Base-by-base conservation (phyloP, 2,329 filamentous ascomycete genomes). In the Lachnellula arida region DNA sequence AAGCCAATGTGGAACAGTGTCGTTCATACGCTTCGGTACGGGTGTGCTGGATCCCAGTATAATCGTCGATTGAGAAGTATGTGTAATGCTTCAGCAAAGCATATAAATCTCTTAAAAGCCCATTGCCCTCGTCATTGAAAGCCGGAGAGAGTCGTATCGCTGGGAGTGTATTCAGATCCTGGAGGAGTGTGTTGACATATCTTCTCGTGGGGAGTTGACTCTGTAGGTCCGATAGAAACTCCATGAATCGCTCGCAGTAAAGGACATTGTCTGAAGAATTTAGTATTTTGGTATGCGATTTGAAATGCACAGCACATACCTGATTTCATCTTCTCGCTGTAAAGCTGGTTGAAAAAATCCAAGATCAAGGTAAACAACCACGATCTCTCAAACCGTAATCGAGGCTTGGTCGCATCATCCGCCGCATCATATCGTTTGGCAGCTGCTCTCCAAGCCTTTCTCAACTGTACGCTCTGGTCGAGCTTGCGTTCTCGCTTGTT, bases 191-290 rank as follows among this genome's bases (percentile, higher is more conserved):
- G 71, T 97, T 97, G 69, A 96, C 89, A 70, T 97, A 97, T 71
- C 94, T 85, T 64, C 94, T 81, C 3, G 95, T 99, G 0, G 94
- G 94, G 48, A 97, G 77, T 71, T 99, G 94, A 67, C 93, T 97
- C 70, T 95, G 85, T 19, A 99, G 75, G 69, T 99, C 94, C 8
- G 88, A 87, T 48, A 99, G 77, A 51, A 99, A 87, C 72, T 99
- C 94, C 51, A 94, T 74, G 60, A 97, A 93, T n/a, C 92, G 84
- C 72, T 97, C 93, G 70, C 91, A 96, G 72, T 97, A 99, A 2
- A 84, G 74, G 19, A 91, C 71, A 63, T 88, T 85, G 34, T 91
- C 87, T 72, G 72, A 60, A 44, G 46, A 54, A 48, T 35, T 59
- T 25, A 65, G 71, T 67, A 54, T 68, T 64, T 34, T 4, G 7